A percentile compares a stretch with the other conserved stretches of the same genome.
Evolutionary conservation across 164 flowering plant genomes (phyloP).

Genomic region (Macadamia integrifolia): DNA sequence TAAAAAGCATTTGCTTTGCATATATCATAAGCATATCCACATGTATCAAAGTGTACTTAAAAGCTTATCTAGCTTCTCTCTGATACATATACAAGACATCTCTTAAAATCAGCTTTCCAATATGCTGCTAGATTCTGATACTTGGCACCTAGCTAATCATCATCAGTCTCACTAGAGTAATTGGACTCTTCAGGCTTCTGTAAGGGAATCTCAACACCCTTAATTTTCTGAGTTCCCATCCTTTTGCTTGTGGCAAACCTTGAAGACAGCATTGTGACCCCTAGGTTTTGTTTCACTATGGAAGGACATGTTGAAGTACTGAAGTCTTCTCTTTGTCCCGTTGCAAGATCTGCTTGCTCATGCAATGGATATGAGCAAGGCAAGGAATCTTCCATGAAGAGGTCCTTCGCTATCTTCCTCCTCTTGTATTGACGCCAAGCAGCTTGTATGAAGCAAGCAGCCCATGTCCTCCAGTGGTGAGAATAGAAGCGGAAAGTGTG

Average conservation of each 20-base stretch:
- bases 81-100: too few relatives aligned
- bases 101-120: too few relatives aligned
- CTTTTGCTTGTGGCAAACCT: slow-evolving; percentile 76
- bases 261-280: slow-evolving; percentile 62
- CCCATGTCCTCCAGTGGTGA: slow-evolving; percentile 99
- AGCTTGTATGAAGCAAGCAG: slow-evolving; percentile 91
- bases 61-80: too few relatives aligned
- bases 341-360: slow-evolving; percentile 24
- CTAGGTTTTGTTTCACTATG: slow-evolving; percentile 38
- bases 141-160: slow-evolving; percentile 13
- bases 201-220: slow-evolving; percentile 40
- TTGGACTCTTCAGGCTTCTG: slow-evolving; percentile 94
- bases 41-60: too few relatives aligned
- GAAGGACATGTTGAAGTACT: slow-evolving; percentile 25
- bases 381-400: slow-evolving; percentile 40
- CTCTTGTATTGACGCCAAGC: slow-evolving; percentile 77
- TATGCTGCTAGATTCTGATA: too few relatives aligned
- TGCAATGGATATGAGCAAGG: slow-evolving; percentile 10
- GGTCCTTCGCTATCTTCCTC: slow-evolving; percentile 44
- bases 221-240: slow-evolving; percentile 67
- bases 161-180: slow-evolving; percentile 63
- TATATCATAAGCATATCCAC: too few relatives aligned
- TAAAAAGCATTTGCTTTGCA: too few relatives aligned
- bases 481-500: slow-evolving; percentile 88
- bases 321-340: slow-evolving; percentile 20